Percentiles rank a stretch among this genome's conserved stretches.
phyloP scores from a whole-genome alignment of 768 basidiomycete genomes.

The Rhodotorula graminis region DNA sequence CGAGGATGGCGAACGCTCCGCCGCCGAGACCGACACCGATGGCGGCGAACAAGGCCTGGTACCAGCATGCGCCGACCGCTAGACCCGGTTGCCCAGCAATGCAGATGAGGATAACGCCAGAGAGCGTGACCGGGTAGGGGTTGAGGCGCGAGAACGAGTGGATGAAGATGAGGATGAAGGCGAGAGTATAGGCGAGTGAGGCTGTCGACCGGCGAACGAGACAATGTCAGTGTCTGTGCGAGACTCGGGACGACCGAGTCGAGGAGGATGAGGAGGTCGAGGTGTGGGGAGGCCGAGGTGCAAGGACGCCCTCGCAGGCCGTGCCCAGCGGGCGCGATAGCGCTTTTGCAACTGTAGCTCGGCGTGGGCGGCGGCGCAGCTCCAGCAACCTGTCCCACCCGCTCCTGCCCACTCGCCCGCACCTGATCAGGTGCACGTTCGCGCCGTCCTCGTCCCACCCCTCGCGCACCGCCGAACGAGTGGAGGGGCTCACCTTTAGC shows the following conservation, averaged over 20 bases:
- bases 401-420: not conserved
- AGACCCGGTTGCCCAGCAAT: slow-evolving; percentile 26
- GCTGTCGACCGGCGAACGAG: not conserved
- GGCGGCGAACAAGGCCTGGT: slow-evolving; percentile 36
- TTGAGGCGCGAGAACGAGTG: slow-evolving; percentile 3
- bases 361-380: no score
- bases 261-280: no score
- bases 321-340: no score
- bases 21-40: slow-evolving; percentile 40
- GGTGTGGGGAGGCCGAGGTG: no score
- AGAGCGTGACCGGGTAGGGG: slow-evolving; percentile 40
- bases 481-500: slow-evolving; percentile 1
- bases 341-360: no score
- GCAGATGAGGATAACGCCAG: slow-evolving; percentile 3
- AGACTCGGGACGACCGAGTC: no score
- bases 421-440: not conserved
- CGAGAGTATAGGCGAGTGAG: slow-evolving; percentile 6
- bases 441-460: not conserved
- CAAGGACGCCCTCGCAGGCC: no score
- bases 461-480: not conserved
- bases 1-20: slow-evolving; percentile 41
- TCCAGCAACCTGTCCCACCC: no score
- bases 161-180: slow-evolving; percentile 24
- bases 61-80: slow-evolving; percentile 11
- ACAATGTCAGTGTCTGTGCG: not conserved